Percentiles rank a stretch among this genome's conserved stretches.
phyloP scores from a whole-genome alignment of 2,329 filamentous ascomycete species.

The Aspergillus chevalieri region DNA sequence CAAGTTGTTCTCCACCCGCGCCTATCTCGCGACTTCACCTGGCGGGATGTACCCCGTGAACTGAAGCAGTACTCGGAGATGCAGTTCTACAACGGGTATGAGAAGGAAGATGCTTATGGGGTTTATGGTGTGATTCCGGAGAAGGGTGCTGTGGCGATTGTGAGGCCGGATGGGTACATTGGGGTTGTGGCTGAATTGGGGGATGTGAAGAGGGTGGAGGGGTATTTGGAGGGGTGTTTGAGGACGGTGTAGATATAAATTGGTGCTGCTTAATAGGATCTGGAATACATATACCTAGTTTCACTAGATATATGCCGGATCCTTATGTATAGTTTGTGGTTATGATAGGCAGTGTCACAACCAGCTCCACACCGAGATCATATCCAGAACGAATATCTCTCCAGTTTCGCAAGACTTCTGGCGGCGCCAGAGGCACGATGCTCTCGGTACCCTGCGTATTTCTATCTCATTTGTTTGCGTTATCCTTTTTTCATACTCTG shows the following conservation, averaged over 20 bases:
- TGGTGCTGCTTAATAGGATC: too few species aligned
- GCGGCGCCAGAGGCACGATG: too few species aligned
- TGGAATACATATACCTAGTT: too few species aligned
- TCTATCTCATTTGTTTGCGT: too few species aligned
- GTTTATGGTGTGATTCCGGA: slow-evolving; percentile 28
- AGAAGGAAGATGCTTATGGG: slow-evolving; percentile 30
- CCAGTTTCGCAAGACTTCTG: too few species aligned
- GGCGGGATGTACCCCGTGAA: slow-evolving; percentile 25
- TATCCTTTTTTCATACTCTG: too few species aligned
- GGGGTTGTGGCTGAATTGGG: slow-evolving; percentile 22
- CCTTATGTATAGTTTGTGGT: neutral
- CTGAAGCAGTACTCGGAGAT: slow-evolving; percentile 31
- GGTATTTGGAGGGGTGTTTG: slow-evolving; percentile 19
- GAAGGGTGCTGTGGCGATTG: slow-evolving; percentile 27
- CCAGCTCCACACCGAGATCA: too few species aligned
- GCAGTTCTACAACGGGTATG: slow-evolving; percentile 28
- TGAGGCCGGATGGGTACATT: slow-evolving; percentile 37
- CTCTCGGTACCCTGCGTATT: too few species aligned
- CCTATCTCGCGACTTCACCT: slow-evolving; percentile 22
- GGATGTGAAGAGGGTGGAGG: slow-evolving; percentile 21
- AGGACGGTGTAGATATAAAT: slow-evolving; percentile 5
- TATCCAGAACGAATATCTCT: too few species aligned
- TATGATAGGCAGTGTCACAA: too few species aligned
- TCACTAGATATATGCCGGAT: neutral
- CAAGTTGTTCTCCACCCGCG: slow-evolving; percentile 32